A percentile compares a stretch with the other conserved stretches of the same genome.
Conservation (phyloP, 2,329 filamentous ascomycete species). For the Lachnellula hyalina region DNA sequence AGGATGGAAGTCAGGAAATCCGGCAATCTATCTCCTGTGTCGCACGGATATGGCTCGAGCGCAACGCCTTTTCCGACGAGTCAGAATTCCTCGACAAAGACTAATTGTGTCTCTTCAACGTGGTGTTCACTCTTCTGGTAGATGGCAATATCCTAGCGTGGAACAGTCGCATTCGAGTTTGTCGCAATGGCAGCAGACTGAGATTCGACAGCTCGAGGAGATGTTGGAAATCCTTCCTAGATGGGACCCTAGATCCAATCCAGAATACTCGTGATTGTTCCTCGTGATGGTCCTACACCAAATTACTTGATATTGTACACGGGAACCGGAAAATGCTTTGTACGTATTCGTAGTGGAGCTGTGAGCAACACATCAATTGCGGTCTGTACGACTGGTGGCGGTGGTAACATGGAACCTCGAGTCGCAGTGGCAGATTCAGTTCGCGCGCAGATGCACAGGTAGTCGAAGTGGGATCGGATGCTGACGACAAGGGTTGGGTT, state of each 20-base stretch:
- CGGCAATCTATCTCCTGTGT: conserved; percentile 13
- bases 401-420: conserved; percentile 13
- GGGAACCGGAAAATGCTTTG: conserved; percentile 4
- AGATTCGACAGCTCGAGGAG: background rate
- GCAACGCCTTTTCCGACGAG: conserved; percentile 22
- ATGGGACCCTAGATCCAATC: background rate
- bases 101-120: background rate
- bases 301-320: conserved; percentile 2
- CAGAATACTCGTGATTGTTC: background rate
- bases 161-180: background rate
- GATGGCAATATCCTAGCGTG: background rate
- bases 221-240: background rate
- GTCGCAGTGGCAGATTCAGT: conserved; percentile 7
- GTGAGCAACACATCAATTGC: conserved; percentile 9
- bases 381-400: conserved; percentile 7
- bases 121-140: background rate
- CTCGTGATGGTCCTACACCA: background rate
- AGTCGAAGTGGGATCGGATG: conserved; percentile 6
- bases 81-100: conserved; percentile 16
- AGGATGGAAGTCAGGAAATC: background rate
- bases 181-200: background rate
- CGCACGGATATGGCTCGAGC: conserved; percentile 23
- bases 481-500: background rate
- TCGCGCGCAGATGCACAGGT: conserved; percentile 7
- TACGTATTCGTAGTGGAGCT: background rate